Evolutionary conservation across 148 eudicot genomes (phyloP).

Genomic region (Fallopia convolvulus): DNA sequence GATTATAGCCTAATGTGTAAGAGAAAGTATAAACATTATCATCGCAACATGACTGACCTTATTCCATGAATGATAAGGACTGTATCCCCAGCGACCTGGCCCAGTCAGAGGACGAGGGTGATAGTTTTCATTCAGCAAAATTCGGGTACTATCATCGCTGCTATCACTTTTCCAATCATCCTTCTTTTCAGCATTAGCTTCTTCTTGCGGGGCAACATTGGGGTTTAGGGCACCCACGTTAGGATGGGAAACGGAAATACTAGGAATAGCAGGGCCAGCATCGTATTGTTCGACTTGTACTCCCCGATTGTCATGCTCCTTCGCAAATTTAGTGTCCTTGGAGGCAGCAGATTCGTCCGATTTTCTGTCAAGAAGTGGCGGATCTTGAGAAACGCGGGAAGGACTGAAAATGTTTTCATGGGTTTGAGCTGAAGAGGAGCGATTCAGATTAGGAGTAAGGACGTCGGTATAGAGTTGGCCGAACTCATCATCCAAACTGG

Average conservation of each 20-base stretch:
- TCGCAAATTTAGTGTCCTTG: constrained; percentile 1
- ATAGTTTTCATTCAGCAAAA: constrained; percentile 67
- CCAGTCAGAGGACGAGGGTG: constrained; percentile 40
- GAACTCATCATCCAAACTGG: no score
- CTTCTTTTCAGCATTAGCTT: constrained; percentile 17
- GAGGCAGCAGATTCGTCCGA: neutral
- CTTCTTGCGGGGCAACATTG: neutral
- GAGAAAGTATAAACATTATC: neutral
- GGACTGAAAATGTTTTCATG: neutral
- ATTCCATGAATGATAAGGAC: constrained; percentile 85
- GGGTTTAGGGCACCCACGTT: neutral
- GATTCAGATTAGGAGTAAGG: neutral
- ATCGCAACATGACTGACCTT: constrained; percentile 56
- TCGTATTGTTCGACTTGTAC: constrained; percentile 16
- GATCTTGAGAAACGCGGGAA: neutral
- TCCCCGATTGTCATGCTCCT: neutral
- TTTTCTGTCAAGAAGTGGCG: neutral
- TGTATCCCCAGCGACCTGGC: constrained; percentile 38
- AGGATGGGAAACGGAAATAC: constrained; percentile 4
- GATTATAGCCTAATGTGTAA: neutral
- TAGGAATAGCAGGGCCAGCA: constrained; percentile 11
- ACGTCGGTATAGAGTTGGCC: no score
- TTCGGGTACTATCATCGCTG: constrained; percentile 86
- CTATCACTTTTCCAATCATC: constrained; percentile 80
- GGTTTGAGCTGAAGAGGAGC: neutral